Evolutionary conservation across 495 filamentous ascomycete genomes (phyloP).

Genomic region (Trichoderma parareesei): DNA sequence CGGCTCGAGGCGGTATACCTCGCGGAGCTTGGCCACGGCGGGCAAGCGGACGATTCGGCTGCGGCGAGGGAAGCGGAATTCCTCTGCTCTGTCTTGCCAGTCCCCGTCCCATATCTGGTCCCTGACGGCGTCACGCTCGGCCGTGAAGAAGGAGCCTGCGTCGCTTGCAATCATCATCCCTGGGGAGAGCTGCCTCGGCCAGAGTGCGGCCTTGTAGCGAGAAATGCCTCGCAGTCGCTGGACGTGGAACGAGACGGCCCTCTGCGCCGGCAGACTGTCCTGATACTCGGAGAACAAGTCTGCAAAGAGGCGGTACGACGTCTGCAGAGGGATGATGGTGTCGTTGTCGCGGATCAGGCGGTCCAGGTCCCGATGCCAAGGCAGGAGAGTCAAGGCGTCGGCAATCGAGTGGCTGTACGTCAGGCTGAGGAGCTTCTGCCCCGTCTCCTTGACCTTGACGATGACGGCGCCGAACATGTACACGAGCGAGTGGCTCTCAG

Average conservation of each 20-base stretch:
- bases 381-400: slow-evolving; percentile 15
- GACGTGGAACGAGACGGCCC: slow-evolving; percentile 13
- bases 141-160: background rate
- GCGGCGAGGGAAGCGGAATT: slow-evolving; percentile 16
- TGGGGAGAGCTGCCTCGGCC: slow-evolving; percentile 15
- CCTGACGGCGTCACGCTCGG: slow-evolving; percentile 8
- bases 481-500: background rate
- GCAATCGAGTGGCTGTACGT: slow-evolving; percentile 17
- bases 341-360: slow-evolving; percentile 13
- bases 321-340: background rate
- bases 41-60: slow-evolving; percentile 12
- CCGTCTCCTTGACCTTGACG: slow-evolving; percentile 10
- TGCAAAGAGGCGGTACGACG: slow-evolving; percentile 20
- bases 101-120: slow-evolving; percentile 14
- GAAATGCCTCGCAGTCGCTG: slow-evolving; percentile 16
- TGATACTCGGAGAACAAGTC: slow-evolving; percentile 17
- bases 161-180: slow-evolving; percentile 18
- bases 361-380: slow-evolving; percentile 17
- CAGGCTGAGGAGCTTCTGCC: slow-evolving; percentile 1
- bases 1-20: slow-evolving; percentile 12
- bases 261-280: slow-evolving; percentile 15
- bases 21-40: slow-evolving; percentile 9
- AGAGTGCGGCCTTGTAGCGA: slow-evolving; percentile 12
- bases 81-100: slow-evolving; percentile 13
- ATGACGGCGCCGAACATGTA: slow-evolving; percentile 15